Conservation (phyloP, 306 rosid species). For the Cucurbita pepo region DNA sequence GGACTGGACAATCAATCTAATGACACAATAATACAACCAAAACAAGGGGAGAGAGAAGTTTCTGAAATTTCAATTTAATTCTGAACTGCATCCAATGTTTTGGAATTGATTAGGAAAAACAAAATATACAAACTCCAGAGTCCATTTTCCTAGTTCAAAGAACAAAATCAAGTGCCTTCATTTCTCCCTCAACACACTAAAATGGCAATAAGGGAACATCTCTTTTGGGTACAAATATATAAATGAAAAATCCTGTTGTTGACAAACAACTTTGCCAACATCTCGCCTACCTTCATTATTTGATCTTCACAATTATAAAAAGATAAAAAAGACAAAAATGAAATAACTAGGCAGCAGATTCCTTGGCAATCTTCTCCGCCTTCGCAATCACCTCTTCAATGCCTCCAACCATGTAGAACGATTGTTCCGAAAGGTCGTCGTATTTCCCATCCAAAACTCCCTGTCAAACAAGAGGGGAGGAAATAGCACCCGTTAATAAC, state of each 20-base stretch:
- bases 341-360: conserved; percentile 30
- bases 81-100: conserved; percentile 25
- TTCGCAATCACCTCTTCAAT: conserved; percentile 87
- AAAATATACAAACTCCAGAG: conserved; percentile 30
- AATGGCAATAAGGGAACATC: conserved; percentile 26
- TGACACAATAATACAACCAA: too few species aligned
- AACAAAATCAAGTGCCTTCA: conserved; percentile 17
- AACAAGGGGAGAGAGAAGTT: too few species aligned
- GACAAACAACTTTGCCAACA: conserved; percentile 39
- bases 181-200: conserved; percentile 29
- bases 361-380: conserved; percentile 93
- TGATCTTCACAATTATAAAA: conserved; percentile 43
- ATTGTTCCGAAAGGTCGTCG: conserved; percentile 78
- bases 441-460: conserved; percentile 91
- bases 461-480: conserved; percentile 15
- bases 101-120: conserved; percentile 9
- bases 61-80: neutral
- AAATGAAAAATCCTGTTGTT: conserved; percentile 36
- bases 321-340: conserved; percentile 12
- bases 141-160: conserved; percentile 34
- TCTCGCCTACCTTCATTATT: conserved; percentile 57
- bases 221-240: conserved; percentile 16
- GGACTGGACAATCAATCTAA: too few species aligned
- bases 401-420: conserved; percentile 98
- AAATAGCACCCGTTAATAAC: neutral